Conservation (phyloP, 2,329 filamentous ascomycete genomes). For the Furcasterigmium sp. region DNA sequence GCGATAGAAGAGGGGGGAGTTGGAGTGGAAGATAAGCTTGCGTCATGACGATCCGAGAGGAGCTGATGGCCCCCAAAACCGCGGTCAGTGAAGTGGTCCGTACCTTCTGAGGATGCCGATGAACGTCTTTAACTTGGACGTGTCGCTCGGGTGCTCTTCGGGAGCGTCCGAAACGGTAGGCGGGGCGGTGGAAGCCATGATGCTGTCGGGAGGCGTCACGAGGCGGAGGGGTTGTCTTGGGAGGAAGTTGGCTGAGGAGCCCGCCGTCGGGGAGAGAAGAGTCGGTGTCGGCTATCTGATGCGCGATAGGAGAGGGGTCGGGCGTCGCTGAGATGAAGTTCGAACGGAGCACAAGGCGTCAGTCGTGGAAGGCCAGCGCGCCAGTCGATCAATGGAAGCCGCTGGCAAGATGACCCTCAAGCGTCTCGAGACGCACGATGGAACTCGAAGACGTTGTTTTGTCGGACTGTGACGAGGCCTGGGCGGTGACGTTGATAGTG, state of each 20-base stretch:
- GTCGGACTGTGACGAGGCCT: no score
- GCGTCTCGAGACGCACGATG: no score
- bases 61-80: no score
- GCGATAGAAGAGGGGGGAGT: slow-evolving; percentile 3
- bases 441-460: no score
- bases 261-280: no score
- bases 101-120: slow-evolving; percentile 84
- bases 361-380: no score
- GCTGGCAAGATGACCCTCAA: no score
- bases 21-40: slow-evolving; percentile 5
- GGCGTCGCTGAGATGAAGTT: background rate
- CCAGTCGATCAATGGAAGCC: no score
- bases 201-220: slow-evolving; percentile 7
- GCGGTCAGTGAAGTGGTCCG: no score
- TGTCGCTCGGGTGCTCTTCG: slow-evolving; percentile 61
- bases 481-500: slow-evolving; percentile 1
- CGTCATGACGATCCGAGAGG: no score
- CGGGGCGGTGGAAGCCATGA: slow-evolving; percentile 32
- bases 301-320: no score
- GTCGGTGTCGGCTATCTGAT: no score
- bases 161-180: slow-evolving; percentile 22
- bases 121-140: slow-evolving; percentile 85
- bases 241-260: background rate
- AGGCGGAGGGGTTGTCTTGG: background rate
- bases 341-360: background rate